Evolutionary conservation across 495 filamentous ascomycete species (phyloP), one percentile per base, ranked within the genome.

Genomic region (Aspergillus incahuasiensis): DNA sequence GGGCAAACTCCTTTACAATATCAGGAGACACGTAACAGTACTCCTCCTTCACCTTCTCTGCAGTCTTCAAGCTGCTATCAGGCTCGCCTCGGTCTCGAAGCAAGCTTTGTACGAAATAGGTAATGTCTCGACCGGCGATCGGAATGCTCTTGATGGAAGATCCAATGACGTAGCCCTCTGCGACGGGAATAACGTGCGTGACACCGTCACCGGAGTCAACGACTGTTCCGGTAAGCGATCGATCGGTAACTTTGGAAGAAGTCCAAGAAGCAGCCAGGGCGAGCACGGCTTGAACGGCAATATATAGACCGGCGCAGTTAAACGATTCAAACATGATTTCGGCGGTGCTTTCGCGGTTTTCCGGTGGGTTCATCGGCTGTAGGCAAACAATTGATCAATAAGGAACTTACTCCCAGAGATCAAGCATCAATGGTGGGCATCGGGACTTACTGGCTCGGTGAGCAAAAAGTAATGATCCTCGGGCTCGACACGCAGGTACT

Each of bases 291-390:
- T 98, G 94, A 9, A 98, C 94, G 40, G 95, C 94, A 63, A 98
- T 98, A 74, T 98, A 98, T 38, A 98, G 86, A 71, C 94, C 94
- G 53, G 94, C 92, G 74, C 94, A 97, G 72, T 98, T 98, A 79
- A 97, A 98, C 16, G 92, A 96, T 67, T 98, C 94, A 76, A 98
- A 98, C 87, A 98, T 96, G 73, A 98, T 97, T 70, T 98, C 94
- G 70, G 94, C 94, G 19, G 94, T 97, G 71, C 97, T 97, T 71
- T 98, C 94, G 60, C 94, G 91, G 73, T 97, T 97, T 77, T 98
- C 94, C 18, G 94, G 94, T 22, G 94, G 94, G 74, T 98, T 97
- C 56, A 97, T 81, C 54, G 94, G 95, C 90, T 97, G 62, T 40
- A 0, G 4, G 9, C 6, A 16, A 12, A 6, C 3, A 15, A 22